Evolutionary conservation across 2,329 filamentous ascomycete genomes (phyloP), one percentile per base, ranked within the genome.

Genomic region (Ceratocystis cubensis): DNA sequence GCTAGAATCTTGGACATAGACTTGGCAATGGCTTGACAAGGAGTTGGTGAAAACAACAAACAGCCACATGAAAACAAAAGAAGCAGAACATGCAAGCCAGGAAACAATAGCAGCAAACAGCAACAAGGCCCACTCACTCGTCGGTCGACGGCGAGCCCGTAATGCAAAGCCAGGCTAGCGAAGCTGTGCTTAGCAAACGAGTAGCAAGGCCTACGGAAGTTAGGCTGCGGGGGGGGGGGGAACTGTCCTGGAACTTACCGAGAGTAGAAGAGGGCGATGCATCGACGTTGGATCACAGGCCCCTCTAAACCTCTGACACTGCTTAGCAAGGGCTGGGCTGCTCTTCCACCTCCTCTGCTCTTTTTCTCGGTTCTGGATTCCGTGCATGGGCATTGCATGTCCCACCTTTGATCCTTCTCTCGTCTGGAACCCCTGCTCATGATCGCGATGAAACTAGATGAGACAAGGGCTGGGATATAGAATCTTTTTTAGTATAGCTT

Each of bases 371-470:
- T 30, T 57, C 53, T 57, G 53, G 28, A 57, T 57, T 57, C 53
- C 53, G 53, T 57, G 53, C 53, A 57, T 57, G 53, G 53, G 53
- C 25, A 57, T 57, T 33, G 53, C 30, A 57, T 57, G 53, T 57
- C 22, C 53, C 53, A 57, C 30, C 22, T 57, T 15, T 28, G 22
- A 28, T 57, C 53, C 53, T 57, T 28, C 30, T 33, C 25, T 57
- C 28, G 53, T 57, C 53, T 57, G 53, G 53, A 28, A 7, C 53
- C 53, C 53, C 53, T 57, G 53, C 53, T n/a, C 30, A 28, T 25
- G 53, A 57, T 57, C 53, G 53, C 17, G 25, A 57, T 57, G 53
- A 57, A 57, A 57, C 53, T 57, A 28, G 25, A 30, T 57, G 53
- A 57, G 53, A 57, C 53, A 57, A 57, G 53, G 53, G 5, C 53